Evolutionary conservation across 768 basidiomycete species (phyloP).

Genomic region (Coprinopsis marcescibilis): DNA sequence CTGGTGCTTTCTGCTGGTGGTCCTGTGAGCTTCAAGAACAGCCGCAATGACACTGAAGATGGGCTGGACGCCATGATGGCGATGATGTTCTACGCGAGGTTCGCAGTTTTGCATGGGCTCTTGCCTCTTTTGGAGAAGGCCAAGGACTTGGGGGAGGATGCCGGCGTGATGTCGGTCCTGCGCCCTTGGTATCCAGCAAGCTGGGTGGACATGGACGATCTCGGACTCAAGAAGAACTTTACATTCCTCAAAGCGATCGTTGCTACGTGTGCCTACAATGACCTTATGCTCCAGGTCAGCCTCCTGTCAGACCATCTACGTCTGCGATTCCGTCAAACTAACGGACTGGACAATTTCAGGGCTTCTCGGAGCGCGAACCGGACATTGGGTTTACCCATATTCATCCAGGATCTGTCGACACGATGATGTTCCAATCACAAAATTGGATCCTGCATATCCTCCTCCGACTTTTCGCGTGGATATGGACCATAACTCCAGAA

Average conservation of each 20-base stretch:
- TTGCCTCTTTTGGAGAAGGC: slow-evolving; percentile 39
- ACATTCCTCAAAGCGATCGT: slow-evolving; percentile 17
- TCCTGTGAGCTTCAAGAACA: slow-evolving; percentile 27
- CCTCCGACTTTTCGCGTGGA: slow-evolving; percentile 17
- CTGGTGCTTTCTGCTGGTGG: slow-evolving; percentile 45
- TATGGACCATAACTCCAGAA: slow-evolving; percentile 16
- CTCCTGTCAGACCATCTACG: neutral
- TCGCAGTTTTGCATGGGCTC: slow-evolving; percentile 29
- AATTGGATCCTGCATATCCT: slow-evolving; percentile 1
- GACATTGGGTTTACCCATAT: slow-evolving; percentile 39
- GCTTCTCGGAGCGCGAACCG: slow-evolving; percentile 28
- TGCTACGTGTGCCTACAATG: no score
- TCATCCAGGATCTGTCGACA: slow-evolving; percentile 35
- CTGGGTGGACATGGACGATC: slow-evolving; percentile 38
- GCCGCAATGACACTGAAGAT: slow-evolving; percentile 21
- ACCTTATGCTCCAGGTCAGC: slow-evolving; percentile 29
- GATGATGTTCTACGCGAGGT: slow-evolving; percentile 19
- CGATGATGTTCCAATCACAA: slow-evolving; percentile 15
- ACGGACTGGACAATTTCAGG: neutral
- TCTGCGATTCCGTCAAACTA: neutral
- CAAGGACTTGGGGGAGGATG: slow-evolving; percentile 40
- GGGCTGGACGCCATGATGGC: slow-evolving; percentile 25
- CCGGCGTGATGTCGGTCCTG: slow-evolving; percentile 42
- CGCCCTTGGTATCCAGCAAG: slow-evolving; percentile 27
- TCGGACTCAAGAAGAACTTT: slow-evolving; percentile 34